These are phyloP conservation scores for Tanozyma kutaoensis DNA, from an alignment of 805 yeast genomes.

Conservation along the genomic window DNA sequence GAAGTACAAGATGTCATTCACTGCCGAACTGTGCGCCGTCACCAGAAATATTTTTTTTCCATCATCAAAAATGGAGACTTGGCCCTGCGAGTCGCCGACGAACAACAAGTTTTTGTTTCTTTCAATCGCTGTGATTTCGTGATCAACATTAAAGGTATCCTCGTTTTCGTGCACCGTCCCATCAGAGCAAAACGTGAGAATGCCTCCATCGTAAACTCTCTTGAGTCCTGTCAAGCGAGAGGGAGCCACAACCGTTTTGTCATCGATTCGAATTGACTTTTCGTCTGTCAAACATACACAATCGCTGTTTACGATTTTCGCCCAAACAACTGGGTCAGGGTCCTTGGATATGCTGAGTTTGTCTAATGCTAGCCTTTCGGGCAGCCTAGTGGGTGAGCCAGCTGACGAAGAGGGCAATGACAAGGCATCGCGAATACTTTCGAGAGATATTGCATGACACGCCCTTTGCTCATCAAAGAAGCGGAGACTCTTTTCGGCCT, in stretches of 20 bases:
- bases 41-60: constrained; percentile 9
- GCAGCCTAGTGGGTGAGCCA: too few relatives aligned
- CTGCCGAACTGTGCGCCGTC: constrained; percentile 38
- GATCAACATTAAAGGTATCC: constrained; percentile 2
- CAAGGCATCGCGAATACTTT: too few relatives aligned
- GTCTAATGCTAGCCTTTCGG: too few relatives aligned
- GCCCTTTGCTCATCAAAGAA: constrained; percentile 9
- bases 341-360: too few relatives aligned
- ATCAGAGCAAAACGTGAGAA: constrained; percentile 27
- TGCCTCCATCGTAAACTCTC: constrained; percentile 12
- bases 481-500: too few relatives aligned
- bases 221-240: constrained; percentile 27
- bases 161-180: constrained; percentile 22
- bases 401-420: too few relatives aligned
- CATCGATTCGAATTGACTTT: constrained; percentile 3
- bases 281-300: constrained; percentile 5
- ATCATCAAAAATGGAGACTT: constrained; percentile 14
- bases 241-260: constrained; percentile 20
- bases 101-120: constrained; percentile 13
- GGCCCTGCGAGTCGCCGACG: constrained; percentile 39
- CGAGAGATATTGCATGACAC: too few relatives aligned
- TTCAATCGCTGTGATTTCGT: constrained; percentile 27
- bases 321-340: too few relatives aligned
- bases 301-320: too few relatives aligned
- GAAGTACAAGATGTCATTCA: constrained; percentile 31